phyloP scores from a whole-genome alignment of 2,329 filamentous ascomycete genomes.

The Paracorniculantispora psalliotae region DNA sequence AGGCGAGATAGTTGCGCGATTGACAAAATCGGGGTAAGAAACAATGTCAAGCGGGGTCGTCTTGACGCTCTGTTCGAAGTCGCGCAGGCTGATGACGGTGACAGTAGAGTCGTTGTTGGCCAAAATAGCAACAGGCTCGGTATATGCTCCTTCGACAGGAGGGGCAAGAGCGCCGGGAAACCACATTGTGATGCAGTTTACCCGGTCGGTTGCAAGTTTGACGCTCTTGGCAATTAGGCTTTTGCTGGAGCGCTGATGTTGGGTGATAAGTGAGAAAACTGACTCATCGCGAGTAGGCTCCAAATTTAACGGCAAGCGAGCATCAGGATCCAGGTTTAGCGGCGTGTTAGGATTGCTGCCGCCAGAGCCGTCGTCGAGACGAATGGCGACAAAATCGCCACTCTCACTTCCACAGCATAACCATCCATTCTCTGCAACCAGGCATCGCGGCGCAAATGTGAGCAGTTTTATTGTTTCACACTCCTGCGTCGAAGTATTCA shows the following conservation, averaged over 20 bases:
- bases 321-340: slow-evolving; percentile 31
- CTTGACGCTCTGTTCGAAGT: slow-evolving; percentile 42
- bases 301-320: slow-evolving; percentile 26
- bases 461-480: slow-evolving; percentile 68
- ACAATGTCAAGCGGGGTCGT: slow-evolving; percentile 63
- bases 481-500: slow-evolving; percentile 65
- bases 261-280: slow-evolving; percentile 32
- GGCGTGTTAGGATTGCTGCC: slow-evolving; percentile 21
- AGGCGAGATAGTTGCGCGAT: slow-evolving; percentile 89
- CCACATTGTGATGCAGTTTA: slow-evolving; percentile 64
- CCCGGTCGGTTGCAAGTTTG: slow-evolving; percentile 54
- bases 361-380: slow-evolving; percentile 43
- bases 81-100: slow-evolving; percentile 70
- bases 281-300: slow-evolving; percentile 30
- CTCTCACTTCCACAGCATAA: slow-evolving; percentile 84
- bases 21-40: slow-evolving; percentile 78
- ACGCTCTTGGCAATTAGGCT: slow-evolving; percentile 45
- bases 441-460: slow-evolving; percentile 73
- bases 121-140: slow-evolving; percentile 60
- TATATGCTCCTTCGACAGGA: slow-evolving; percentile 37
- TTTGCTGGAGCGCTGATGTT: slow-evolving; percentile 37
- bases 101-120: slow-evolving; percentile 92
- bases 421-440: slow-evolving; percentile 83
- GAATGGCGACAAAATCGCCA: slow-evolving; percentile 81
- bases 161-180: slow-evolving; percentile 38